Evolutionary conservation across 495 filamentous ascomycete genomes (phyloP).

Genomic region (Aspergillus leporis): DNA sequence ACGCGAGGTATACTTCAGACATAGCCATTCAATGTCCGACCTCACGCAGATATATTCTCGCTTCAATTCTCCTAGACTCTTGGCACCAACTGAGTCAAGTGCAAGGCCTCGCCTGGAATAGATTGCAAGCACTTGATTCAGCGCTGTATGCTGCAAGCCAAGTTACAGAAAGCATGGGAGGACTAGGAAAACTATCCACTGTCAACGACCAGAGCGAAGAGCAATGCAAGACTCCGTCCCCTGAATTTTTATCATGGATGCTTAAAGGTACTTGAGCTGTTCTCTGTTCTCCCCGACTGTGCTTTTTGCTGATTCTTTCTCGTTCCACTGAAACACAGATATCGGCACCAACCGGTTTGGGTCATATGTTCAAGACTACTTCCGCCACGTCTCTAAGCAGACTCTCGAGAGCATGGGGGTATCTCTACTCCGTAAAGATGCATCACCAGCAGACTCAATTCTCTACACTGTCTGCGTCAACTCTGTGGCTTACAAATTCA

Average conservation of each 20-base stretch:
- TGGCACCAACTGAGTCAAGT: slow-evolving; percentile 12
- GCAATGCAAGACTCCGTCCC: slow-evolving; percentile 1
- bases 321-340: slow-evolving; percentile 10
- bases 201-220: not conserved
- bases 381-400: slow-evolving; percentile 18
- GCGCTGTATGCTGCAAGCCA: slow-evolving; percentile 13
- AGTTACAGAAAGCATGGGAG: not conserved
- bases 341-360: slow-evolving; percentile 21
- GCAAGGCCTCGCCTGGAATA: slow-evolving; percentile 6
- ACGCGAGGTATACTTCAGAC: no score
- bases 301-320: not conserved
- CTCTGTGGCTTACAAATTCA: slow-evolving; percentile 23
- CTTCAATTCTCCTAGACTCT: slow-evolving; percentile 8
- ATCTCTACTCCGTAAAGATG: slow-evolving; percentile 12
- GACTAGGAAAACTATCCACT: not conserved
- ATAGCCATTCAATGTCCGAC: not conserved
- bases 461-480: slow-evolving; percentile 26
- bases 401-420: slow-evolving; percentile 24
- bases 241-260: slow-evolving; percentile 27
- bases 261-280: slow-evolving; percentile 20
- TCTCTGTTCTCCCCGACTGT: not conserved
- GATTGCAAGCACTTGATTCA: slow-evolving; percentile 16
- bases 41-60: not conserved
- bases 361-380: slow-evolving; percentile 24
- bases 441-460: slow-evolving; percentile 7